phyloP scores from a whole-genome alignment of 2,329 filamentous ascomycete species.

The Pseudocercospora fijiensis region DNA sequence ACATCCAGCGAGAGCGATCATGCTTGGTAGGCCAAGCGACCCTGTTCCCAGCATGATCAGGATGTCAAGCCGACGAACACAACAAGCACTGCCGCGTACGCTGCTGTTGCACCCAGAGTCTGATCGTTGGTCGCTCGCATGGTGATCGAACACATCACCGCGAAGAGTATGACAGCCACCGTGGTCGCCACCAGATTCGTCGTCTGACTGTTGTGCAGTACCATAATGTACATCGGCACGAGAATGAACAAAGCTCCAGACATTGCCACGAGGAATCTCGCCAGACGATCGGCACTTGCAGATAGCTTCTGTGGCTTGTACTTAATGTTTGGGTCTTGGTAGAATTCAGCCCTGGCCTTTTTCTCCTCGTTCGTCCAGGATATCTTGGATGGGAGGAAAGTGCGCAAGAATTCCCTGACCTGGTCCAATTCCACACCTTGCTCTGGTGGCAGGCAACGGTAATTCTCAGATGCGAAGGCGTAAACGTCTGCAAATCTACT shows the following conservation, averaged over 20 bases:
- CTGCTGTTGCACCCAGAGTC: background rate
- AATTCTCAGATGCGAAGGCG: background rate
- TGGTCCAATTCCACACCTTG: background rate
- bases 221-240: background rate
- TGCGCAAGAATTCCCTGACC: background rate
- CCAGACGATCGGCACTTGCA: background rate
- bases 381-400: background rate
- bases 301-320: background rate
- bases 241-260: background rate
- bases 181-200: background rate
- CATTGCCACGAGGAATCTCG: background rate
- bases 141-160: background rate
- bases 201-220: background rate
- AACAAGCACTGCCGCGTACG: background rate
- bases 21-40: background rate
- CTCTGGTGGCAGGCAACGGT: background rate
- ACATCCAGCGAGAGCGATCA: too few relatives aligned
- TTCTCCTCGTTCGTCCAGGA: background rate
- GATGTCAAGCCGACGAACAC: background rate
- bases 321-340: background rate
- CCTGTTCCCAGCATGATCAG: background rate
- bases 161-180: background rate
- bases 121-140: background rate
- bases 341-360: background rate
- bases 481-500: background rate